Evolutionary conservation across 805 yeast species (phyloP).

Genomic region (Pichia rugopelliculosa): DNA sequence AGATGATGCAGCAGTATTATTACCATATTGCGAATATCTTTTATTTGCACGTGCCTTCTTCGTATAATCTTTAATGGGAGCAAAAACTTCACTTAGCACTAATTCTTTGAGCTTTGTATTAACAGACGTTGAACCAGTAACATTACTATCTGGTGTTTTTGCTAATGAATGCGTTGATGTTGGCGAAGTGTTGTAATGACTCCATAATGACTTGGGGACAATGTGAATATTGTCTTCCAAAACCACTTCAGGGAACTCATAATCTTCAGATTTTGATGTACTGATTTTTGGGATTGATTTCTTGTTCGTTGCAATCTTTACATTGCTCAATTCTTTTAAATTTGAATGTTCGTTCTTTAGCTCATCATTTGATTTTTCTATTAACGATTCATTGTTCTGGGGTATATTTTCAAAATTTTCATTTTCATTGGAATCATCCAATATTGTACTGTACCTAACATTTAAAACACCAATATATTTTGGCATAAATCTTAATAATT

Average conservation of each 20-base stretch:
- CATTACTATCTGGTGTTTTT: neutral
- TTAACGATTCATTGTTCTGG: neutral
- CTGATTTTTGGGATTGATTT: neutral
- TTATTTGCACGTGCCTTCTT: slow-evolving; percentile 11
- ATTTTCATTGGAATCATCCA: slow-evolving; percentile 17
- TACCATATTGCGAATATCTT: slow-evolving; percentile 3
- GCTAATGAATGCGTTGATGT: neutral
- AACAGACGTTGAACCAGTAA: slow-evolving; percentile 55
- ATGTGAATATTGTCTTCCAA: slow-evolving; percentile 89
- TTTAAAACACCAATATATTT: slow-evolving; percentile 89
- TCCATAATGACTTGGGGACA: slow-evolving; percentile 74
- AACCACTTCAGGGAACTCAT: slow-evolving; percentile 65
- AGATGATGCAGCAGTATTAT: neutral
- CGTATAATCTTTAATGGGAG: slow-evolving; percentile 36
- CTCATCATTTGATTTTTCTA: neutral
- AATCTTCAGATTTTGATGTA: slow-evolving; percentile 3
- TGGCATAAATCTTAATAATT: slow-evolving; percentile 81
- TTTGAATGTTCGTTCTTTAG: neutral
- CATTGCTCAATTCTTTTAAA: neutral
- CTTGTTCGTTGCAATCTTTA: neutral
- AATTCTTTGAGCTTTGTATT: slow-evolving; percentile 66
- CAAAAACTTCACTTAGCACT: slow-evolving; percentile 67
- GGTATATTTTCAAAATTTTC: neutral
- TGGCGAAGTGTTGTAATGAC: slow-evolving; percentile 34
- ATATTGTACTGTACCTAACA: slow-evolving; percentile 59